These are phyloP conservation scores for Fusarium lyarnte DNA, from an alignment of 2,329 filamentous ascomycete species.

Conservation along the genomic window DNA sequence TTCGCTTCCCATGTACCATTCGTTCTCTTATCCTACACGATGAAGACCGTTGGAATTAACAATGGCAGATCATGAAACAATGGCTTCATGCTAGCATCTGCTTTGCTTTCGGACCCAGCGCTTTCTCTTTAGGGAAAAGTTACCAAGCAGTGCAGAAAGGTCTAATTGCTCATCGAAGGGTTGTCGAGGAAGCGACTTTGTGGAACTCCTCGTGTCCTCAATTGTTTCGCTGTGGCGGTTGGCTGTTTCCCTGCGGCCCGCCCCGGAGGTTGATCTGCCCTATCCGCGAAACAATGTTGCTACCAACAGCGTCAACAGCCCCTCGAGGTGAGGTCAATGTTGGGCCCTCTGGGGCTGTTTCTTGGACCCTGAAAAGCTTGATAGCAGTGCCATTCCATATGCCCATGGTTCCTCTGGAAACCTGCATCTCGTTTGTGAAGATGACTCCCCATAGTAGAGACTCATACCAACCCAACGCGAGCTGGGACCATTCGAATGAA, in stretches of 20 bases:
- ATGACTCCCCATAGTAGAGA: constrained; percentile 93
- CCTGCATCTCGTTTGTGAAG: constrained; percentile 89
- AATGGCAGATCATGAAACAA: constrained; percentile 20
- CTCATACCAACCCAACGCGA: constrained; percentile 95
- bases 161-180: not conserved
- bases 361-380: constrained; percentile 88
- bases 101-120: not conserved
- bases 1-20: constrained; percentile 1
- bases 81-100: constrained; percentile 7
- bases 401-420: constrained; percentile 85
- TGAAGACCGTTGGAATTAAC: not conserved
- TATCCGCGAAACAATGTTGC: constrained; percentile 87
- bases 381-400: constrained; percentile 94
- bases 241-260: constrained; percentile 40
- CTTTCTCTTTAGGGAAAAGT: constrained; percentile 13
- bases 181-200: not conserved
- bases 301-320: constrained; percentile 92
- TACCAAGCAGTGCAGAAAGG: not conserved
- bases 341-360: constrained; percentile 81
- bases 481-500: constrained; percentile 91
- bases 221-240: constrained; percentile 28
- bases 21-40: constrained; percentile 8
- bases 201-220: not conserved
- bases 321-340: constrained; percentile 86
- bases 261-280: constrained; percentile 80